phyloP scores from a whole-genome alignment of 805 yeast genomes.

The Saccharomycopsis schoenii region DNA sequence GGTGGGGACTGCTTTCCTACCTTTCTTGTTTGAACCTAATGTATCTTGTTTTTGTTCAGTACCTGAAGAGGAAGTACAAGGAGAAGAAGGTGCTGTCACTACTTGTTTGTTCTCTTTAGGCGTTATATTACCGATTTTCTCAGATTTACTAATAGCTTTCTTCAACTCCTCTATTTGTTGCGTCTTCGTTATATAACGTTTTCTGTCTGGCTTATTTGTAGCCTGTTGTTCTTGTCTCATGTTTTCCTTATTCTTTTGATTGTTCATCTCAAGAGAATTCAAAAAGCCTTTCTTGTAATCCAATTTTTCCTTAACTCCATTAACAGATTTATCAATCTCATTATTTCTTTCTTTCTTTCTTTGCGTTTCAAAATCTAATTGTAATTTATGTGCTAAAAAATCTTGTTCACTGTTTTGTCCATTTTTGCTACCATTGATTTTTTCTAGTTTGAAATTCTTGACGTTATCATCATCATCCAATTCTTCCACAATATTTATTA shows the following conservation, averaged over 20 bases:
- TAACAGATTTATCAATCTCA: not conserved
- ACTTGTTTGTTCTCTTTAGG: not conserved
- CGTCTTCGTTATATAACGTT: not conserved
- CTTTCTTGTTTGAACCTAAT: not conserved
- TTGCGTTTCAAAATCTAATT: not conserved
- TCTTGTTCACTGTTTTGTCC: not conserved
- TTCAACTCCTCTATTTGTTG: not conserved
- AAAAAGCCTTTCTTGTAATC: constrained; percentile 16
- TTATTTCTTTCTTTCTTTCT: not conserved
- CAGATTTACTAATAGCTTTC: not conserved
- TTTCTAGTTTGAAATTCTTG: constrained; percentile 9
- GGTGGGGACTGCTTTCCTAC: not conserved
- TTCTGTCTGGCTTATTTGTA: not conserved
- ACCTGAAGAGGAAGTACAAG: not conserved
- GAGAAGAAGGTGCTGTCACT: not conserved
- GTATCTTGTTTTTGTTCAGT: not conserved
- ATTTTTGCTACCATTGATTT: constrained; percentile 1
- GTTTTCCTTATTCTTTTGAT: not conserved
- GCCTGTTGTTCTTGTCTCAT: not conserved
- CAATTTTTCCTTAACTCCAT: constrained; percentile 1
- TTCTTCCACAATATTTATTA: constrained; percentile 14
- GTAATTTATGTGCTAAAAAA: not conserved
- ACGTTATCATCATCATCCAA: constrained; percentile 18
- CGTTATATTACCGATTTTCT: not conserved
- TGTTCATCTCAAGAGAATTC: not conserved